Evolutionary conservation across 768 basidiomycete genomes (phyloP).

Genomic region (Rhodotorula diobovata): DNA sequence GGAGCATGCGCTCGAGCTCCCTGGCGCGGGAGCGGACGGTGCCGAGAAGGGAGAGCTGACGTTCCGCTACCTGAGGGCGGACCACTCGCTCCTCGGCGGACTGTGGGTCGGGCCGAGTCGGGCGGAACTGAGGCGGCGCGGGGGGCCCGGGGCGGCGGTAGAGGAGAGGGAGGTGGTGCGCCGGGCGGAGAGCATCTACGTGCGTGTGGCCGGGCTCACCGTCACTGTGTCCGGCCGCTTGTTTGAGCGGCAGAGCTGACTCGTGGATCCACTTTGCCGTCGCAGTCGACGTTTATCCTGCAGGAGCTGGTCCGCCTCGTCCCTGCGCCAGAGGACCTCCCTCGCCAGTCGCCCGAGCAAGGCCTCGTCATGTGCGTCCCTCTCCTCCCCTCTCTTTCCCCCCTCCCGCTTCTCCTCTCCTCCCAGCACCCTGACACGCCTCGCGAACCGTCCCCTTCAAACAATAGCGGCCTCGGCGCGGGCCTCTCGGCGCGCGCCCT

Average conservation of each 20-base stretch:
- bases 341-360: conserved; percentile 51
- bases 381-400: neutral
- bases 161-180: conserved; percentile 48
- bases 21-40: neutral
- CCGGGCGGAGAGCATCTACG: conserved; percentile 40
- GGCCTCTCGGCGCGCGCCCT: conserved; percentile 78
- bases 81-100: conserved; percentile 60
- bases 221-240: neutral
- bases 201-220: conserved; percentile 34
- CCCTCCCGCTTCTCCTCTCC: neutral
- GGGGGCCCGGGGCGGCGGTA: conserved; percentile 51
- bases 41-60: conserved; percentile 36
- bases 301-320: conserved; percentile 79
- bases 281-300: conserved; percentile 74
- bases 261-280: conserved; percentile 50
- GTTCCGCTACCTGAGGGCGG: conserved; percentile 55
- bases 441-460: too few species aligned
- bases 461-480: conserved; percentile 72
- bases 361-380: conserved; percentile 66
- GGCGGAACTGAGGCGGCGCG: conserved; percentile 49
- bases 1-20: conserved; percentile 50
- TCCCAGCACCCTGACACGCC: too few species aligned
- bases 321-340: conserved; percentile 50
- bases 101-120: conserved; percentile 57
- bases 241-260: neutral